A percentile compares a stretch with the other conserved stretches of the same genome.
These are phyloP conservation scores for Kappamyces sp. DNA, from an alignment of 192 early-diverging fungal genomes.

Conservation along the genomic window DNA sequence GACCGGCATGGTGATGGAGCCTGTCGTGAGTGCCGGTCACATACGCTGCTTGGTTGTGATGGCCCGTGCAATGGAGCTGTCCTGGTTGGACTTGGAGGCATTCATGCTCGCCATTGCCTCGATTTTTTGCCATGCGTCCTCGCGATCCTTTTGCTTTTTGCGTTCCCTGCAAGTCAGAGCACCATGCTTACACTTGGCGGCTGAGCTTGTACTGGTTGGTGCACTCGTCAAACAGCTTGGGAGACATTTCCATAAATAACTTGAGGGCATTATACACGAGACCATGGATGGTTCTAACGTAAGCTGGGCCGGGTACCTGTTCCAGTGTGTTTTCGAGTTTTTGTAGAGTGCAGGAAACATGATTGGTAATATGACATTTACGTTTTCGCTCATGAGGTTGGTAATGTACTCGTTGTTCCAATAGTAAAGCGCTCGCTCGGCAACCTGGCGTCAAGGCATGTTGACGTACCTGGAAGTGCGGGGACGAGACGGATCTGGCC, in stretches of 20 bases:
- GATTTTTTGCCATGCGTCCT: conserved; percentile 73
- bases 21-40: neutral
- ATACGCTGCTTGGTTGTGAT: neutral
- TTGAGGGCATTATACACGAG: conserved; percentile 96
- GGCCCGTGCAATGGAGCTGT: neutral
- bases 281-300: conserved; percentile 82
- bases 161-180: conserved; percentile 53
- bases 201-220: conserved; percentile 85
- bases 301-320: conserved; percentile 52
- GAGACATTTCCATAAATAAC: conserved; percentile 94
- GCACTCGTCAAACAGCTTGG: conserved; percentile 94
- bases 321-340: conserved; percentile 97
- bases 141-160: conserved; percentile 71
- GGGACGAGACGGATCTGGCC: conserved; percentile 86
- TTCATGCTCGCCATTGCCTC: conserved; percentile 50
- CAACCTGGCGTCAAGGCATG: conserved; percentile 54
- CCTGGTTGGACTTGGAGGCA: conserved; percentile 28
- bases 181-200: conserved; percentile 66
- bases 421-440: conserved; percentile 93
- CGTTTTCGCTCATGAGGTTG: conserved; percentile 91
- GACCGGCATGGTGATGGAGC: conserved; percentile 14
- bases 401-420: conserved; percentile 99
- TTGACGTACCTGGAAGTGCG: conserved; percentile 84
- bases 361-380: conserved; percentile 84
- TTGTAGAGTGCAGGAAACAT: conserved; percentile 90